A percentile compares a stretch with the other conserved stretches of the same genome.
These are phyloP conservation scores for Russula olivacea DNA, from an alignment of 768 basidiomycete species.

Conservation along the genomic window DNA sequence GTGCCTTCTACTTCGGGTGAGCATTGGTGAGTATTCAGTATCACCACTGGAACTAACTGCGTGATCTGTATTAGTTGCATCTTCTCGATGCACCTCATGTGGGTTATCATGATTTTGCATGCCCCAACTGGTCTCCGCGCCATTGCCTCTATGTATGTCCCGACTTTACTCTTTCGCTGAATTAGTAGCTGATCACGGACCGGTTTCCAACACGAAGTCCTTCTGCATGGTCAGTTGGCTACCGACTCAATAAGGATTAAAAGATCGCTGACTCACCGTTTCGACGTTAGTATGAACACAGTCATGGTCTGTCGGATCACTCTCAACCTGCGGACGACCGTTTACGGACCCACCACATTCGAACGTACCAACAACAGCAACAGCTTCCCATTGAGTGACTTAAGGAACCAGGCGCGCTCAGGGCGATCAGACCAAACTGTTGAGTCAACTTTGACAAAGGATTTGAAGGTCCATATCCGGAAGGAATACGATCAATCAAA, in stretches of 20 bases:
- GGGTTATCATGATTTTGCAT: slow-evolving; percentile 25
- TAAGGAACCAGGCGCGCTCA: neutral
- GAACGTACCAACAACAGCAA: slow-evolving; percentile 9
- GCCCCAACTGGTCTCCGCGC: slow-evolving; percentile 25
- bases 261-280: neutral
- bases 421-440: neutral
- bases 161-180: neutral
- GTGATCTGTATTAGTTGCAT: slow-evolving; percentile 14
- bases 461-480: slow-evolving; percentile 13
- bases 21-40: slow-evolving; percentile 4
- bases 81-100: slow-evolving; percentile 23
- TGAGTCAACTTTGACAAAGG: neutral
- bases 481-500: slow-evolving; percentile 9
- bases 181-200: neutral
- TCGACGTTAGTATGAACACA: slow-evolving; percentile 16
- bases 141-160: slow-evolving; percentile 22
- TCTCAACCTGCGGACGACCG: slow-evolving; percentile 23
- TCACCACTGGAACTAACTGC: neutral
- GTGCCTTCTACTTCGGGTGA: slow-evolving; percentile 24
- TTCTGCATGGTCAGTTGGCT: slow-evolving; percentile 17
- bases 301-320: slow-evolving; percentile 25
- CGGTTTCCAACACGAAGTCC: slow-evolving; percentile 7
- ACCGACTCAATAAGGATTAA: neutral
- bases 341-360: slow-evolving; percentile 16
- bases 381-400: slow-evolving; percentile 12